Percentiles rank a stretch among this genome's conserved stretches.
These are phyloP conservation scores for Phytophthora fragariaefolia DNA, from an alignment of 352 stramenopile genomes.

Conservation along the genomic window DNA sequence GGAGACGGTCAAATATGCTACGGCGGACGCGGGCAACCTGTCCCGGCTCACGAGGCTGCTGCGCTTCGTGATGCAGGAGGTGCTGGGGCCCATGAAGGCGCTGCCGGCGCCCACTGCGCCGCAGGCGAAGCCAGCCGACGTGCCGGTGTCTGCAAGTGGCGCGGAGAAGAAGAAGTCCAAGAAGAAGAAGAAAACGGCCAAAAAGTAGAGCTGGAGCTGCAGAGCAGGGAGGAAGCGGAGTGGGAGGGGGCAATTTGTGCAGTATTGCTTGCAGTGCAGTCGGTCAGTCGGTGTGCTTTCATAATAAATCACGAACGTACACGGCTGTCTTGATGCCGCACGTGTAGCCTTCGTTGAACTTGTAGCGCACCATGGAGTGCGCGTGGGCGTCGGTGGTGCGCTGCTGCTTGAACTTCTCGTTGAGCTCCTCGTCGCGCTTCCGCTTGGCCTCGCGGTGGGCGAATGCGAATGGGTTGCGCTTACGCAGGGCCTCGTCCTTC, in stretches of 20 bases:
- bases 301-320: conserved; percentile 88
- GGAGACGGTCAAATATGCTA: conserved; percentile 41
- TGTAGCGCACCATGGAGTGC: conserved; percentile 77
- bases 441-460: conserved; percentile 82
- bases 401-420: conserved; percentile 50
- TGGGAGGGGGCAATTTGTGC: neutral
- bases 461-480: conserved; percentile 83
- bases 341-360: conserved; percentile 92
- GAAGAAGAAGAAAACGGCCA: conserved; percentile 47
- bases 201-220: conserved; percentile 22
- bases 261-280: conserved; percentile 13
- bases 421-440: conserved; percentile 63
- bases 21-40: conserved; percentile 38
- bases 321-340: conserved; percentile 91
- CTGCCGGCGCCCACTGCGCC: conserved; percentile 10
- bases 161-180: conserved; percentile 49
- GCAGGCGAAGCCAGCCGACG: conserved; percentile 6
- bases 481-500: conserved; percentile 68
- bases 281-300: conserved; percentile 34
- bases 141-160: neutral
- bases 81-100: conserved; percentile 63
- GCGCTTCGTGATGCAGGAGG: conserved; percentile 73
- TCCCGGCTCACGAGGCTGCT: conserved; percentile 57
- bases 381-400: conserved; percentile 21
- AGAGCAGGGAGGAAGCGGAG: neutral